phyloP scores from a whole-genome alignment of 1,284 basidiomycete genomes.

The Gymnopus androsaceus region DNA sequence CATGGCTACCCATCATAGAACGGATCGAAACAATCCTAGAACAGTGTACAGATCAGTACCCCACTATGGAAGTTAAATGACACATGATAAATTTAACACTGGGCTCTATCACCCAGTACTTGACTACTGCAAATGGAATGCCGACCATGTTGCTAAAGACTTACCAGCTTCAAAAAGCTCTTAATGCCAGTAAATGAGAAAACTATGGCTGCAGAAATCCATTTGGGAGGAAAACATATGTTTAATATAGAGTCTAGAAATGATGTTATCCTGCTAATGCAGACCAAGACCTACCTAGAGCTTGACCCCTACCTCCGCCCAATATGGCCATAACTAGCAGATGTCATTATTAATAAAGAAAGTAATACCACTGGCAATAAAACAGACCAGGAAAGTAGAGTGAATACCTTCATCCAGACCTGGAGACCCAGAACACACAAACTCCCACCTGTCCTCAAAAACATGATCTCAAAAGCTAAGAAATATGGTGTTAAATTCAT shows the following conservation, averaged over 20 bases:
- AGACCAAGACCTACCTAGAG: slow-evolving; percentile 24
- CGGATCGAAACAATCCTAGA: slow-evolving; percentile 5
- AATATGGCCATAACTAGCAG: slow-evolving; percentile 26
- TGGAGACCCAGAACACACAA: not conserved
- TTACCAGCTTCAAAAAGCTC: not conserved
- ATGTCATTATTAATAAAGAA: slow-evolving; percentile 4
- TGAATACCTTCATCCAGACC: not conserved
- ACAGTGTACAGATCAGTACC: not conserved
- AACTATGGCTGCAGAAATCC: not conserved
- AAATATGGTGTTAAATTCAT: slow-evolving; percentile 11
- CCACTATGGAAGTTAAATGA: not conserved
- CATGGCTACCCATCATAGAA: slow-evolving; percentile 22
- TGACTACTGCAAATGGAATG: slow-evolving; percentile 4
- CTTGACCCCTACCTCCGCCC: slow-evolving; percentile 16
- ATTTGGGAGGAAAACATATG: slow-evolving; percentile 13
- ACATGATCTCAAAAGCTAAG: not conserved
- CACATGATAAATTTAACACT: not conserved
- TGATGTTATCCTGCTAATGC: slow-evolving; percentile 28
- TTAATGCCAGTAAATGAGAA: not conserved
- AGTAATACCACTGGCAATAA: too few species aligned
- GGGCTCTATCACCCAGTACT: not conserved
- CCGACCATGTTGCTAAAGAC: not conserved
- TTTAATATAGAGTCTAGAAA: slow-evolving; percentile 26
- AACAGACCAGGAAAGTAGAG: not conserved
- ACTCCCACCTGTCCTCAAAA: not conserved